Conservation (phyloP, 306 rosid species). For the Arachis stenosperma region DNA sequence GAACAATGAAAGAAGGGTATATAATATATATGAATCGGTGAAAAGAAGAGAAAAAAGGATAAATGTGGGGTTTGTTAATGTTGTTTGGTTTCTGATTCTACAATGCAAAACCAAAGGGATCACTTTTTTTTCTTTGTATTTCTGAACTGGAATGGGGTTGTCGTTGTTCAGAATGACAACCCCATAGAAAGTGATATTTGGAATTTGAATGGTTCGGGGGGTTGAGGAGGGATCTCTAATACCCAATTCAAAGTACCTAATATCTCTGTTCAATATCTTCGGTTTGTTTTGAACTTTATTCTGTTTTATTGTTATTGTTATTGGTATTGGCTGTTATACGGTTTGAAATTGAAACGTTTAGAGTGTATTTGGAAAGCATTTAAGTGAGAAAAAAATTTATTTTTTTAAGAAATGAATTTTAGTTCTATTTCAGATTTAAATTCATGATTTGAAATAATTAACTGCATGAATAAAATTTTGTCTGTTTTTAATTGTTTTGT, state of each 20-base stretch:
- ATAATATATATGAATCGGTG: neutral
- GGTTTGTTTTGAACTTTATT: neutral
- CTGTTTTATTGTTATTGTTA: neutral
- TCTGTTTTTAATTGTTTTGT: too few species aligned
- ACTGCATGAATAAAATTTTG: too few species aligned
- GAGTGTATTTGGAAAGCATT: too few species aligned
- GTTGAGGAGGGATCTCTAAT: conserved; percentile 1
- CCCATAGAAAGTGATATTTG: neutral
- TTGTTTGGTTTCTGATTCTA: conserved; percentile 7
- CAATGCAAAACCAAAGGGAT: conserved; percentile 21
- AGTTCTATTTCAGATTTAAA: too few species aligned
- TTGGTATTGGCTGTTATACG: neutral
- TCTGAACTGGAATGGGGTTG: neutral
- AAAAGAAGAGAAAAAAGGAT: neutral
- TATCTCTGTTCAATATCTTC: neutral
- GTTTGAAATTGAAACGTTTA: too few species aligned
- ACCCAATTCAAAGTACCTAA: neutral
- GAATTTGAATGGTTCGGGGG: neutral
- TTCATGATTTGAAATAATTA: too few species aligned
- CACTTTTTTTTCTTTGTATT: neutral
- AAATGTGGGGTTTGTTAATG: too few species aligned
- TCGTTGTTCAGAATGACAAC: neutral
- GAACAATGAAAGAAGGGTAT: neutral
- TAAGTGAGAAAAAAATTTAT: too few species aligned
- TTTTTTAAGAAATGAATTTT: too few species aligned